A percentile compares a stretch with the other conserved stretches of the same genome.
phyloP scores from a whole-genome alignment of 768 basidiomycete species.

The Baorangia bicolor region DNA sequence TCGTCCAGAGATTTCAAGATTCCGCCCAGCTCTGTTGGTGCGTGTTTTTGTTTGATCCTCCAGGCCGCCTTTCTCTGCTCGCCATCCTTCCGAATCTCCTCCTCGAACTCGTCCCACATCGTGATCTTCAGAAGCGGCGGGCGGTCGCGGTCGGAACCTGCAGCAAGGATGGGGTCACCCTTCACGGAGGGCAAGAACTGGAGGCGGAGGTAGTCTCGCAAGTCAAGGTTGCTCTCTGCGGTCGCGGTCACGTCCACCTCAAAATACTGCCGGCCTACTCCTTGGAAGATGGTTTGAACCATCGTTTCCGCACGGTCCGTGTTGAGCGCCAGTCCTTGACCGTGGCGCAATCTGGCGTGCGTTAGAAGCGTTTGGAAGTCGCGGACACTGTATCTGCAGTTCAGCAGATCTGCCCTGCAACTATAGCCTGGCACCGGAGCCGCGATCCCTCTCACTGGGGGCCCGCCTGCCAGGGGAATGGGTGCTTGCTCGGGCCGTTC shows the following conservation, averaged over 20 bases:
- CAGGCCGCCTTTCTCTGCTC: neutral
- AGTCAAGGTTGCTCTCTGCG: neutral
- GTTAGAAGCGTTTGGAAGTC: neutral
- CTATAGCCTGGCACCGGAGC: no score
- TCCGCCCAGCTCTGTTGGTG: neutral
- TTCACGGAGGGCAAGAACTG: no score
- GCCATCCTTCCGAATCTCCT: neutral
- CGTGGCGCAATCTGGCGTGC: neutral
- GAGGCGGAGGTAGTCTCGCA: neutral
- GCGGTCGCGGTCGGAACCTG: neutral
- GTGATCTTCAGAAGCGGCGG: neutral
- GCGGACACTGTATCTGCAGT: conserved; percentile 1
- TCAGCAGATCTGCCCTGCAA: neutral
- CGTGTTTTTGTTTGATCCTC: neutral
- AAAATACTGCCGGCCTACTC: neutral
- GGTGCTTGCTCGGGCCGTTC: neutral
- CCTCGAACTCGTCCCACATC: neutral
- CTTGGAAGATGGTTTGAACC: conserved; percentile 1
- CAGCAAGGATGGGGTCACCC: neutral
- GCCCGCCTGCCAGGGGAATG: neutral
- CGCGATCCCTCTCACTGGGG: conserved; percentile 1
- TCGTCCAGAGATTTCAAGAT: neutral
- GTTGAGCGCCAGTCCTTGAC: neutral
- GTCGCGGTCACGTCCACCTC: neutral
- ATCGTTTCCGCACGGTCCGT: neutral